These are phyloP conservation scores for Ophiocordyceps camponoti-leonardi DNA, from an alignment of 2,329 filamentous ascomycete species.

Conservation along the genomic window DNA sequence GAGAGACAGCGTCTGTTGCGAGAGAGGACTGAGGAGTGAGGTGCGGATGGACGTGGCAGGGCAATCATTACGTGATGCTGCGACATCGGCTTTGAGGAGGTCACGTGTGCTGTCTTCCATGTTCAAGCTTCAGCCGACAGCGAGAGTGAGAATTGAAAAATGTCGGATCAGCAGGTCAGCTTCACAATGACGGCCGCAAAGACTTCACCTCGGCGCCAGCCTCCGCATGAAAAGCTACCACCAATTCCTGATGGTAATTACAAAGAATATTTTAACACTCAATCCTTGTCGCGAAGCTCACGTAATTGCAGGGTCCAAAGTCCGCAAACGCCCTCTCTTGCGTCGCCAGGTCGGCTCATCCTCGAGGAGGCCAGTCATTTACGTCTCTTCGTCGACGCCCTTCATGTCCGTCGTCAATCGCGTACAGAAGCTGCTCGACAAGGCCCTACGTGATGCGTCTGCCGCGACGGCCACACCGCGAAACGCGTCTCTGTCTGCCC, in stretches of 20 bases:
- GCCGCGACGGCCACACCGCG: slow-evolving; percentile 27
- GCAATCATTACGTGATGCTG: too few species aligned
- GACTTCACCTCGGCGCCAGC: too few species aligned
- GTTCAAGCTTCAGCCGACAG: too few species aligned
- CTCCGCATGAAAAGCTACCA: too few species aligned
- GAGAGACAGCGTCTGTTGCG: not conserved
- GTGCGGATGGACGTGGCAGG: too few species aligned
- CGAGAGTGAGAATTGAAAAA: too few species aligned
- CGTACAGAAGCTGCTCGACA: slow-evolving; percentile 43
- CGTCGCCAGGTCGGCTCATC: slow-evolving; percentile 22
- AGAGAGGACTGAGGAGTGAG: not conserved
- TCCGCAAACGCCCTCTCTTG: slow-evolving; percentile 31
- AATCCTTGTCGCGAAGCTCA: not conserved
- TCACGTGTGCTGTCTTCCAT: too few species aligned
- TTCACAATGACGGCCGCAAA: too few species aligned
- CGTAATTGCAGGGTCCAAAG: slow-evolving; percentile 21
- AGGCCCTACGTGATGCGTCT: slow-evolving; percentile 20
- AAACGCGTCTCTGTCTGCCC: slow-evolving; percentile 25
- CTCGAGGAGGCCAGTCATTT: slow-evolving; percentile 33
- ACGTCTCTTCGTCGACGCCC: slow-evolving; percentile 46
- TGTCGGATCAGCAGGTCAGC: too few species aligned
- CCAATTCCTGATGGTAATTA: slow-evolving; percentile 15
- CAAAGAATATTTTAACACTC: not conserved
- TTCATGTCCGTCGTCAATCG: slow-evolving; percentile 53
- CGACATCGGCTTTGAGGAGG: too few species aligned